phyloP scores from a whole-genome alignment of 2,329 filamentous ascomycete species.

The Colletotrichum sp. region DNA sequence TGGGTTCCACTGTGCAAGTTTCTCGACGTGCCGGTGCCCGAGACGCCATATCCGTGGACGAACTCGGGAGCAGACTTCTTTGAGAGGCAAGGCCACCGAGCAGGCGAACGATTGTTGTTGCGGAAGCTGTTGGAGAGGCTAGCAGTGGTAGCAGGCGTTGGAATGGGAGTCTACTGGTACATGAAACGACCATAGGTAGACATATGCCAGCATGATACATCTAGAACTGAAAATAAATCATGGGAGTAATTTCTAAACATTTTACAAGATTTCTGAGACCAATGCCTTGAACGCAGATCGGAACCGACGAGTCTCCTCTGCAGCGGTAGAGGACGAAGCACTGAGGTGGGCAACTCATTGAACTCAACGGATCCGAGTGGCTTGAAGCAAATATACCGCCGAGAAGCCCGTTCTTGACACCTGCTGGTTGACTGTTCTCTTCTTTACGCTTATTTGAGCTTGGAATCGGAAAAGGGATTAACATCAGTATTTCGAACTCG shows the following conservation, averaged over 20 bases:
- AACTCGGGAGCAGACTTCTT: not conserved
- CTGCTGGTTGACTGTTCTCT: not conserved
- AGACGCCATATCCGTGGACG: not conserved
- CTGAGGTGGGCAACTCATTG: not conserved
- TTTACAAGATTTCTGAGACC: not conserved
- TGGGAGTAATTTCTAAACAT: fast-evolving
- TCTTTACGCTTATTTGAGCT: not conserved
- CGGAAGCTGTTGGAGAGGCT: not conserved
- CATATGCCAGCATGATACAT: not conserved
- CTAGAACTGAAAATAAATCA: not conserved
- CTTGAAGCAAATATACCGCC: not conserved
- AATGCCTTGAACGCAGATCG: not conserved
- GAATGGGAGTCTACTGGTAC: not conserved
- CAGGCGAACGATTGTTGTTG: not conserved
- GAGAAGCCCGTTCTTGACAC: not conserved
- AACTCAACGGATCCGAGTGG: not conserved
- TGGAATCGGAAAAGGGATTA: not conserved
- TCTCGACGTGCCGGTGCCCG: not conserved
- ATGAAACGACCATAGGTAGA: not conserved
- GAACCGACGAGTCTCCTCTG: fast-evolving
- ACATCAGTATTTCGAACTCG: not conserved
- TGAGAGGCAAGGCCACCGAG: not conserved
- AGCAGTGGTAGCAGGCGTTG: not conserved
- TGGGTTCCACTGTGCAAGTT: not conserved
- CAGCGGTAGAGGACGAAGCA: not conserved